phyloP scores from a whole-genome alignment of 78 protist genomes.

The Dictyostelium brefeldianum region DNA sequence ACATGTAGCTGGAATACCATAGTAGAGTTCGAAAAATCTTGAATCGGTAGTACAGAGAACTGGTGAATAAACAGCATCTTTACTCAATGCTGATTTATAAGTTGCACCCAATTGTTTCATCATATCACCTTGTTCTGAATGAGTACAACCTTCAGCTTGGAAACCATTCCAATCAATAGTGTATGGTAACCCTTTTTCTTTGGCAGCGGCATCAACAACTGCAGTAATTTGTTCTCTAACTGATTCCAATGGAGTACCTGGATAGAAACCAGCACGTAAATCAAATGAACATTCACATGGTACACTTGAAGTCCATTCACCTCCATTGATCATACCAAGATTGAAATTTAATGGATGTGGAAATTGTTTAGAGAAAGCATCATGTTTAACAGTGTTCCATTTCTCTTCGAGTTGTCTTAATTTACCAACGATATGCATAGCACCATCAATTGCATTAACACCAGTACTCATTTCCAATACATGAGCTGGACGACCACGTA shows the following conservation, averaged over 20 bases:
- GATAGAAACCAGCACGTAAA: conserved; percentile 73
- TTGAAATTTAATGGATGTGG: conserved; percentile 62
- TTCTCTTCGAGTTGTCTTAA: conserved; percentile 34
- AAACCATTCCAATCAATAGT: conserved; percentile 71
- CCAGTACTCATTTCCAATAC: conserved; percentile 50
- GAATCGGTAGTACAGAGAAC: conserved; percentile 70
- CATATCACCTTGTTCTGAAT: not conserved
- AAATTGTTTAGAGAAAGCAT: conserved; percentile 18
- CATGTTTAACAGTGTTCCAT: conserved; percentile 49
- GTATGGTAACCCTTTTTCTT: conserved; percentile 24
- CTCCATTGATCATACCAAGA: conserved; percentile 68
- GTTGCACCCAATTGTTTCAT: conserved; percentile 21
- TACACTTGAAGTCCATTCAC: conserved; percentile 72
- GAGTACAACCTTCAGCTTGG: conserved; percentile 74
- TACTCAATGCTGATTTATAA: conserved; percentile 21
- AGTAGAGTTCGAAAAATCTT: conserved; percentile 63
- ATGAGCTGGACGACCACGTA: conserved; percentile 62
- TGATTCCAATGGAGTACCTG: conserved; percentile 25
- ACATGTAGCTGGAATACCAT: conserved; percentile 59
- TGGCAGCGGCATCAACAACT: conserved; percentile 33
- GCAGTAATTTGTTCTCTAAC: not conserved
- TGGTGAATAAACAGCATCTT: conserved; percentile 27
- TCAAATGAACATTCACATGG: conserved; percentile 75
- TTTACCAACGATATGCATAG: conserved; percentile 41
- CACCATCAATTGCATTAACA: conserved; percentile 75